These are phyloP conservation scores for Pleurotus giganteus DNA, from an alignment of 768 basidiomycete species.

Conservation along the genomic window DNA sequence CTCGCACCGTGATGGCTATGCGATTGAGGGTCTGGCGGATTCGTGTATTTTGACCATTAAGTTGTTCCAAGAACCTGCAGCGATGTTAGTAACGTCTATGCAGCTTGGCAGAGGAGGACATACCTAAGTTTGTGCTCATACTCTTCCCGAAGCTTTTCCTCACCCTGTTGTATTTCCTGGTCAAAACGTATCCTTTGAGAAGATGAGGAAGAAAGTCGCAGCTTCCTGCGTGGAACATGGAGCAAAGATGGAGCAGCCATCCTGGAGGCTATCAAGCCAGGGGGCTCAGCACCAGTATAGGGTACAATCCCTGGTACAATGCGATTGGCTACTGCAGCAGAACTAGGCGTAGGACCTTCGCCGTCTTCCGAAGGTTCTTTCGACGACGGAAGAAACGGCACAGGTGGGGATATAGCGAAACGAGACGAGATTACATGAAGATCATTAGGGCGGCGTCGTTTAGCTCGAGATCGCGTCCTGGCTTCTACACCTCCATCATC, in stretches of 20 bases:
- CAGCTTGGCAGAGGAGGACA: constrained; percentile 17
- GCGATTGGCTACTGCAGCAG: neutral
- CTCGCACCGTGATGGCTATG: constrained; percentile 58
- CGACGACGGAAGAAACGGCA: neutral
- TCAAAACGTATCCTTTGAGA: constrained; percentile 21
- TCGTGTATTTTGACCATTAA: constrained; percentile 59
- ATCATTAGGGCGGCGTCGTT: neutral
- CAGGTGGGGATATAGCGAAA: neutral
- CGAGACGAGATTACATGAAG: neutral
- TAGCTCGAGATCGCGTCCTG: neutral
- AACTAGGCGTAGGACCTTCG: neutral
- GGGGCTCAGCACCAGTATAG: constrained; percentile 6
- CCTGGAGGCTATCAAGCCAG: neutral
- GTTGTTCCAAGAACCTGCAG: constrained; percentile 57
- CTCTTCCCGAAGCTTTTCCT: constrained; percentile 46
- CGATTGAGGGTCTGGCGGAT: constrained; percentile 69
- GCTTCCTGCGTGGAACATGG: constrained; percentile 16
- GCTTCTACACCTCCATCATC: constrained; percentile 15
- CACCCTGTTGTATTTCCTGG: constrained; percentile 39
- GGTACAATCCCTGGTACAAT: constrained; percentile 4
- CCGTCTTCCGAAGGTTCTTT: constrained; percentile 7
- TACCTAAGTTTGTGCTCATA: constrained; percentile 61
- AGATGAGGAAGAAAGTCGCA: constrained; percentile 24
- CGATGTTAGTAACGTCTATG: neutral
- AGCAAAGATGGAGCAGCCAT: constrained; percentile 15